Base-by-base conservation (phyloP, 345 rosid genomes). In the Angophora floribunda region DNA sequence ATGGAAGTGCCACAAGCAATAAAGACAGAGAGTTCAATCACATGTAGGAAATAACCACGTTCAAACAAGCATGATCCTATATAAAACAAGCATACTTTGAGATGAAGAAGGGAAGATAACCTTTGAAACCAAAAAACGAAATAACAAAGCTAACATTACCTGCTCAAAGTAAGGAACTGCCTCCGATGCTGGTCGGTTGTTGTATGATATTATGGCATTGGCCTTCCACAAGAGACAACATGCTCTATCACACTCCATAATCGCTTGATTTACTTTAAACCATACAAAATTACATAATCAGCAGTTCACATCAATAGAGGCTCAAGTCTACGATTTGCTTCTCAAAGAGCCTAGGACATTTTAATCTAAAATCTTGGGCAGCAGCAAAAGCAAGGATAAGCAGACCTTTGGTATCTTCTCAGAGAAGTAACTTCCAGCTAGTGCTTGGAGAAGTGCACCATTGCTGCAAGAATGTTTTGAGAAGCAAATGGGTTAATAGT, bases 91-190 rank as follows among this genome's bases (percentile, higher is more conserved):
- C 28, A 19, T 36, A 41, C 28, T 75, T 75, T 1, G 49, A 75
- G 49, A 75, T 36, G 24, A 75, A 75, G 41, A 75, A 5, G 82
- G 82, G 47, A 59, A 79, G 50, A 80, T 89, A 78, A n/a, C n/a
- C 47, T 87, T 65, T 26, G 30, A n/a, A 87, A 14, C 80, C 84
- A 87, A 41, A 45, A 63, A 59, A 75, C 10, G 1, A 36, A 32
- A 32, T 16, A 32, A 17, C 3, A 36, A 36, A 75, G 36, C 79
- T 88, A 88, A 85, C 65, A 88, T 88, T 91, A 97, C 99, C 99
- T 95, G 98, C 93, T 97, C 98, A 91, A 97, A 97, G 93, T 96
- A 97, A 10, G 99, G 99, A 85, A 96, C 99, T 50, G 99, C 99
- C 95, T 97, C 99, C 30, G 99, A 94, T 21, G 98, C 99, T 32